Percentiles rank a stretch among this genome's conserved stretches.
These are phyloP conservation scores for Larix sibirica DNA, from an alignment of 83 land plant genomes.

Conservation along the genomic window DNA sequence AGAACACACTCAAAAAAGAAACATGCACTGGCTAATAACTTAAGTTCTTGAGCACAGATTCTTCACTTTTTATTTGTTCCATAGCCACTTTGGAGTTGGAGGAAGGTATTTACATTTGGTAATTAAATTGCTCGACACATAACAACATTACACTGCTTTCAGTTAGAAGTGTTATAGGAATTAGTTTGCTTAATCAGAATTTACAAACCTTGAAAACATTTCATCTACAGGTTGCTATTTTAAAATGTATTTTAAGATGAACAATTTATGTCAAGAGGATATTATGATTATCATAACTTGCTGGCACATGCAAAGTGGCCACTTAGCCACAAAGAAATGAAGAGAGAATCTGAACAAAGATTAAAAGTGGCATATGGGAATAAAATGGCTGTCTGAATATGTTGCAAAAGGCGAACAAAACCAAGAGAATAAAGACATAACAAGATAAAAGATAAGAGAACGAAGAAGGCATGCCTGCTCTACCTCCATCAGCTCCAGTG, in stretches of 20 bases:
- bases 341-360: neutral
- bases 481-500: slow-evolving; percentile 14
- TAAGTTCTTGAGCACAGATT: neutral
- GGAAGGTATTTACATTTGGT: neutral
- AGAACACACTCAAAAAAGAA: neutral
- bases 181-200: neutral
- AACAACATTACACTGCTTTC: neutral
- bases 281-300: neutral
- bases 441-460: neutral
- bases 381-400: neutral
- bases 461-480: neutral
- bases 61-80: neutral
- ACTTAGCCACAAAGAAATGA: neutral
- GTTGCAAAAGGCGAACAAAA: neutral
- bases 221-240: neutral
- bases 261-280: neutral
- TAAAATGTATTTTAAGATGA: neutral
- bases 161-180: neutral
- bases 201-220: neutral
- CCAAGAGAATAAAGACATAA: neutral
- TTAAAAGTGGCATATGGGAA: neutral
- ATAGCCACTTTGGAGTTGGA: neutral
- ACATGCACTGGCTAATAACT: neutral
- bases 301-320: neutral
- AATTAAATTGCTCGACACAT: neutral